Evolutionary conservation across 2,329 filamentous ascomycete genomes (phyloP).

Genomic region (Dryadomyces sulphureus): DNA sequence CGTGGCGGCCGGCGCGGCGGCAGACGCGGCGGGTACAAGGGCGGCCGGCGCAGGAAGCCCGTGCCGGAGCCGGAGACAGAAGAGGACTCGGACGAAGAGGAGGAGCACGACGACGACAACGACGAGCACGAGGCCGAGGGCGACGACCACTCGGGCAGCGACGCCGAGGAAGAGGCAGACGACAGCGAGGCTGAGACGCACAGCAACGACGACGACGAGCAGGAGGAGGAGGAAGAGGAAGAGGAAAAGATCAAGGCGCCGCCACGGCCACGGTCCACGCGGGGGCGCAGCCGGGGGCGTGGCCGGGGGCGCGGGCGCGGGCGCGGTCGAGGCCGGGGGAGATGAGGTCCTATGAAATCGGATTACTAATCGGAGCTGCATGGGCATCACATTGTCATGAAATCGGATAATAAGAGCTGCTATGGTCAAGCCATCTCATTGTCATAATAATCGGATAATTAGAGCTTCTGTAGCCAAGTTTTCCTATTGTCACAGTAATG

Average conservation of each 20-base stretch:
- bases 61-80: neutral
- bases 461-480: too few species aligned
- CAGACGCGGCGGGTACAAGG: constrained; percentile 1
- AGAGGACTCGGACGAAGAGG: neutral
- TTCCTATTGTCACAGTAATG: too few species aligned
- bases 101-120: neutral
- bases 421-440: too few species aligned
- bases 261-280: constrained; percentile 1
- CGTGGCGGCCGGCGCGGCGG: constrained; percentile 6
- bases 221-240: constrained; percentile 5
- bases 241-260: constrained; percentile 5
- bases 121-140: neutral
- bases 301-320: constrained; percentile 8
- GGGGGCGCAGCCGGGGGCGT: constrained; percentile 5
- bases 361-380: neutral
- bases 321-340: neutral
- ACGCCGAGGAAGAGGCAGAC: neutral
- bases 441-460: too few species aligned
- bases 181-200: neutral
- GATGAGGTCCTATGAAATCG: neutral
- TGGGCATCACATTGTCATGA: too few species aligned
- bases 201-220: neutral
- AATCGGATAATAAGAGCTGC: too few species aligned
- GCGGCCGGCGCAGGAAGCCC: neutral
- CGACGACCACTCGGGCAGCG: neutral